phyloP scores from a whole-genome alignment of 495 filamentous ascomycete species.

The Penicillium nucicola region DNA sequence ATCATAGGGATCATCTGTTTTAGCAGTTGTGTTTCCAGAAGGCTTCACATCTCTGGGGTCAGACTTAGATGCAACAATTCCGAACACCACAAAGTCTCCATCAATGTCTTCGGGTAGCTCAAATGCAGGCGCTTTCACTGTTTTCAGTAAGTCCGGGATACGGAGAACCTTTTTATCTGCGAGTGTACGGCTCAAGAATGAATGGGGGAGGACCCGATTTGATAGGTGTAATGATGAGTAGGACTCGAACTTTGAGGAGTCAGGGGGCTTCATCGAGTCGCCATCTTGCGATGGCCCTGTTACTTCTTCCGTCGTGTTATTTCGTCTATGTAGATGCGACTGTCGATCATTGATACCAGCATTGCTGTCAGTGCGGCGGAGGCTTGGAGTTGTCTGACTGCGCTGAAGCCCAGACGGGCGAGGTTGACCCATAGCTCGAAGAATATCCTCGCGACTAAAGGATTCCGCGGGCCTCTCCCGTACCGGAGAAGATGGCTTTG shows the following conservation, averaged over 20 bases:
- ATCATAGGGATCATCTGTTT: slow-evolving; percentile 46
- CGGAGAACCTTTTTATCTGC: slow-evolving; percentile 70
- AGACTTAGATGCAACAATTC: slow-evolving; percentile 82
- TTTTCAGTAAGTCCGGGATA: slow-evolving; percentile 78
- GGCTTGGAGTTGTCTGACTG: slow-evolving; percentile 50
- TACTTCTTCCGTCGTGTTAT: slow-evolving; percentile 30
- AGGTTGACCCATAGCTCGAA: slow-evolving; percentile 41
- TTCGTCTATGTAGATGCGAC: slow-evolving; percentile 21
- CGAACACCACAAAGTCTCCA: slow-evolving; percentile 82
- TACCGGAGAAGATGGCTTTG: slow-evolving; percentile 36
- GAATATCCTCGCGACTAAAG: slow-evolving; percentile 63
- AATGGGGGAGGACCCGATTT: slow-evolving; percentile 82
- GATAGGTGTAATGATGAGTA: slow-evolving; percentile 84
- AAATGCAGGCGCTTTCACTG: slow-evolving; percentile 80
- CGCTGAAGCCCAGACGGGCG: slow-evolving; percentile 36
- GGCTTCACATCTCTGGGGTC: slow-evolving; percentile 67
- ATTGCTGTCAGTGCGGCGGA: slow-evolving; percentile 27
- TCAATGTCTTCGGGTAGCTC: slow-evolving; percentile 83
- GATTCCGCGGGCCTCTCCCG: slow-evolving; percentile 44
- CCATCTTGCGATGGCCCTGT: slow-evolving; percentile 17
- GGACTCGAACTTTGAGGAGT: slow-evolving; percentile 66
- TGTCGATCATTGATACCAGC: slow-evolving; percentile 11
- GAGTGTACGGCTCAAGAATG: slow-evolving; percentile 69
- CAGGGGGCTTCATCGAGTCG: slow-evolving; percentile 21
- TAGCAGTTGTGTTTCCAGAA: slow-evolving; percentile 38